Conservation (phyloP, 208 protist species). For the Acanthamoeba triangularis region DNA sequence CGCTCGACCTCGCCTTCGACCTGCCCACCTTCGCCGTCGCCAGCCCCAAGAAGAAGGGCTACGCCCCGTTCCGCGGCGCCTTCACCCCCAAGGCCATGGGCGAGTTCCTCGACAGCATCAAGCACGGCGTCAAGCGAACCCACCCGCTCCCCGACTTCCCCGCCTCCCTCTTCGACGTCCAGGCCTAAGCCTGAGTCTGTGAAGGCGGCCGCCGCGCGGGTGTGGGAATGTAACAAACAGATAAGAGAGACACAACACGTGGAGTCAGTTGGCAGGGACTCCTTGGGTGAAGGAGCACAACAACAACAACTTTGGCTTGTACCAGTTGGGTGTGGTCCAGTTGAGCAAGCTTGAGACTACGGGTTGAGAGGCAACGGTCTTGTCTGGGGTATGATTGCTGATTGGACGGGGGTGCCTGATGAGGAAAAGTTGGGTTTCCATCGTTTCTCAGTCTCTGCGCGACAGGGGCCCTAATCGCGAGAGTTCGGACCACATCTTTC, state of each 20-base stretch:
- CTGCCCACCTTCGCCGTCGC: conserved; percentile 11
- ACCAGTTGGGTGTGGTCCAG: too few relatives aligned
- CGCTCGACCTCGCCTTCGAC: conserved; percentile 40
- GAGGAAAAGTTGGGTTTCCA: not conserved
- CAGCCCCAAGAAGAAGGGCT: conserved; percentile 69
- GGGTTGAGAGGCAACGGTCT: too few relatives aligned
- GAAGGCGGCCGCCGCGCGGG: not conserved
- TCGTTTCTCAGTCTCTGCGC: not conserved
- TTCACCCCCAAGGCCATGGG: conserved; percentile 62
- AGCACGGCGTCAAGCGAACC: conserved; percentile 20
- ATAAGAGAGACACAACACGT: not conserved
- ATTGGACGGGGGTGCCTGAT: not conserved
- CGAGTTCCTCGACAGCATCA: conserved; percentile 62
- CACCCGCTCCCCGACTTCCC: not conserved
- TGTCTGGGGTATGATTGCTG: too few relatives aligned
- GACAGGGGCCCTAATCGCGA: not conserved
- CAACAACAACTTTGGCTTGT: too few relatives aligned
- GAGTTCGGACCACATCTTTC: not conserved
- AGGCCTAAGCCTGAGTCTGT: not conserved
- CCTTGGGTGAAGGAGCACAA: too few relatives aligned
- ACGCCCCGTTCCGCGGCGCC: conserved; percentile 19
- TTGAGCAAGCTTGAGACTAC: too few relatives aligned
- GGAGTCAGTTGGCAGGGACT: too few relatives aligned
- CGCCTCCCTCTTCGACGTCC: not conserved
- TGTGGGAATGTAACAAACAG: not conserved